Evolutionary conservation across 164 flowering plant genomes (phyloP).

Genomic region (Liquidambar formosana): DNA sequence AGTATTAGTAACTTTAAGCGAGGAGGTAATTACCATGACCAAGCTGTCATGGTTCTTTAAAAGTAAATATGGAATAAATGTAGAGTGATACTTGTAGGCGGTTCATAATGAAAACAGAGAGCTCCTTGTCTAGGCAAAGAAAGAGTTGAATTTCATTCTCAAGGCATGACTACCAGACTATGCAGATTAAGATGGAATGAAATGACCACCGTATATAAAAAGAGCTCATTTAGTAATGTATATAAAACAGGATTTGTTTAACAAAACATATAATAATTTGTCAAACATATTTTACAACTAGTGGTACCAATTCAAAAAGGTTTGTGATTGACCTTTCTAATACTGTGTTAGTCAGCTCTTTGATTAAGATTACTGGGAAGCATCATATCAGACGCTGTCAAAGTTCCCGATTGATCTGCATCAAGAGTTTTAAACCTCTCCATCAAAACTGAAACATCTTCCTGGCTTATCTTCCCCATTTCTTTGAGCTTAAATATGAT

Average conservation of each 20-base stretch:
- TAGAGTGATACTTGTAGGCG: too few relatives aligned
- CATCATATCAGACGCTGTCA: slow-evolving; percentile 54
- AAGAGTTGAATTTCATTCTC: neutral
- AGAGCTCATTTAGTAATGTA: neutral
- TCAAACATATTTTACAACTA: neutral
- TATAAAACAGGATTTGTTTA: neutral
- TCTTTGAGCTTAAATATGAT: slow-evolving; percentile 71
- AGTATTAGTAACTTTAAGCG: too few relatives aligned
- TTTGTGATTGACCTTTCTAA: neutral
- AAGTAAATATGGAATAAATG: too few relatives aligned
- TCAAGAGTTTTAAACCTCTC: slow-evolving; percentile 67
- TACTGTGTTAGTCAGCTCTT: neutral
- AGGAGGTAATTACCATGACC: too few relatives aligned
- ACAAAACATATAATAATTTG: neutral
- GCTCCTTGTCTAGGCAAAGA: too few relatives aligned
- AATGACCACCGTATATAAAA: neutral
- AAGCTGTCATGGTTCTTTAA: too few relatives aligned
- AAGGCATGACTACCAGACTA: neutral
- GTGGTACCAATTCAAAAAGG: neutral
- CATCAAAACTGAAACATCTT: slow-evolving; percentile 60
- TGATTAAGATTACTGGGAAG: slow-evolving; percentile 28
- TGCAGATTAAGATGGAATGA: neutral
- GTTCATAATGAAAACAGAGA: too few relatives aligned
- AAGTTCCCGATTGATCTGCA: slow-evolving; percentile 72
- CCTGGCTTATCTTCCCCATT: slow-evolving; percentile 77